phyloP scores from a whole-genome alignment of 192 early-diverging fungal genomes.

The Mortierella antarctica region DNA sequence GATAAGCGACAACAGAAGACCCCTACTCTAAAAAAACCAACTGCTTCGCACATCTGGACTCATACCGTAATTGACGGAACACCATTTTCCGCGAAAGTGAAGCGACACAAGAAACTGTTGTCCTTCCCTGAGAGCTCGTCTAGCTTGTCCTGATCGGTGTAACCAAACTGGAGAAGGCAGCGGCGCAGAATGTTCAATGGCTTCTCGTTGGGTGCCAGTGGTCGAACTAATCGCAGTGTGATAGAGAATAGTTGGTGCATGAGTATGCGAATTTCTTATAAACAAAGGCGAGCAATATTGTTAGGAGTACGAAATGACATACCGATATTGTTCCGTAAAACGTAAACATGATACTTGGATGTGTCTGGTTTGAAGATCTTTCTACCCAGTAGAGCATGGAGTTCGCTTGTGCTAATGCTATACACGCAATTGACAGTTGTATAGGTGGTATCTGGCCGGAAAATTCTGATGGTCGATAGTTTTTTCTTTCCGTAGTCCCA shows the following conservation, averaged over 20 bases:
- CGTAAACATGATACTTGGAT: constrained; percentile 59
- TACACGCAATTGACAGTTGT: constrained; percentile 77
- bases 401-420: constrained; percentile 75
- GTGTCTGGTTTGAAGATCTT: constrained; percentile 88
- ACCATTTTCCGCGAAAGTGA: constrained; percentile 70
- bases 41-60: constrained; percentile 12
- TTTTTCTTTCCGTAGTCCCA: constrained; percentile 44
- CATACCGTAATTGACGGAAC: constrained; percentile 50
- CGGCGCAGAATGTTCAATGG: constrained; percentile 80
- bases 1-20: not conserved
- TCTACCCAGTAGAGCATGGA: constrained; percentile 77
- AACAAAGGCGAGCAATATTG: not conserved
- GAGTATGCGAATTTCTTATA: not conserved
- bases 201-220: constrained; percentile 75
- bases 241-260: not conserved
- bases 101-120: constrained; percentile 87
- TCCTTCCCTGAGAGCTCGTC: constrained; percentile 86
- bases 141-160: constrained; percentile 79
- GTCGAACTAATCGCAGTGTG: constrained; percentile 68
- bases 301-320: not conserved
- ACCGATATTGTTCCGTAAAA: constrained; percentile 57
- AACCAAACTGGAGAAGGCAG: constrained; percentile 84
- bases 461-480: constrained; percentile 71
- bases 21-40: not conserved
- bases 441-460: constrained; percentile 84